These are phyloP conservation scores for Tinospora cordifolia DNA, from an alignment of 164 flowering plant species.

Conservation along the genomic window DNA sequence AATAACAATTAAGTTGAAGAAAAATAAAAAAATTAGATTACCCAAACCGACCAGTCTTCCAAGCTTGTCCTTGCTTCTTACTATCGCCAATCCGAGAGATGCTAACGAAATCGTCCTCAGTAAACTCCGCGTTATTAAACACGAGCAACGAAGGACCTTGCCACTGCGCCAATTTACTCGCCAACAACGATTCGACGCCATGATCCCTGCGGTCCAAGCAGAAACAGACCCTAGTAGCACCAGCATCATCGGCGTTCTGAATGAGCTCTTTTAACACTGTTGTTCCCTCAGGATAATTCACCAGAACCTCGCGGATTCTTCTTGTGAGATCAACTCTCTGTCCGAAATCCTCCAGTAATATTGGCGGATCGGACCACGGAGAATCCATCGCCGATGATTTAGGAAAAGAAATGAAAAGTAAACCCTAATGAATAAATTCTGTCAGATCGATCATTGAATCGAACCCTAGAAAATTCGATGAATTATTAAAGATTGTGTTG, in stretches of 20 bases:
- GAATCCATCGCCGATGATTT: conserved; percentile 26
- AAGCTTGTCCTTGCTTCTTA: conserved; percentile 62
- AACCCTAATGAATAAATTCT: not conserved
- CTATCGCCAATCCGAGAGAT: conserved; percentile 90
- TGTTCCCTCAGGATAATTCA: conserved; percentile 92
- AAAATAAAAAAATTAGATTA: conserved; percentile 25
- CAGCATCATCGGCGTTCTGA: conserved; percentile 97
- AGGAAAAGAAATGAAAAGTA: too few relatives aligned
- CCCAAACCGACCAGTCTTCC: conserved; percentile 99
- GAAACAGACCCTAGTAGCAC: conserved; percentile 67
- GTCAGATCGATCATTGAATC: not conserved
- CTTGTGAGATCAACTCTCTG: conserved; percentile 95
- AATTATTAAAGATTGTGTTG: not conserved
- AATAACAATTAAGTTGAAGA: too few relatives aligned
- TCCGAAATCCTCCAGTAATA: conserved; percentile 86
- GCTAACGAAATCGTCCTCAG: conserved; percentile 84
- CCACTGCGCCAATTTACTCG: conserved; percentile 56
- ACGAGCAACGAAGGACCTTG: conserved; percentile 87
- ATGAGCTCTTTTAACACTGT: conserved; percentile 85
- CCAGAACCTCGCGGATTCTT: conserved; percentile 81
- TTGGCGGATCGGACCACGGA: conserved; percentile 23
- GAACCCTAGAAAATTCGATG: not conserved
- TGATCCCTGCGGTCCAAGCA: conserved; percentile 84
- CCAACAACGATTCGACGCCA: conserved; percentile 44
- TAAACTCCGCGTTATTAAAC: conserved; percentile 70